These are phyloP conservation scores for Piper longum DNA, from an alignment of 164 flowering plant genomes.

Conservation along the genomic window DNA sequence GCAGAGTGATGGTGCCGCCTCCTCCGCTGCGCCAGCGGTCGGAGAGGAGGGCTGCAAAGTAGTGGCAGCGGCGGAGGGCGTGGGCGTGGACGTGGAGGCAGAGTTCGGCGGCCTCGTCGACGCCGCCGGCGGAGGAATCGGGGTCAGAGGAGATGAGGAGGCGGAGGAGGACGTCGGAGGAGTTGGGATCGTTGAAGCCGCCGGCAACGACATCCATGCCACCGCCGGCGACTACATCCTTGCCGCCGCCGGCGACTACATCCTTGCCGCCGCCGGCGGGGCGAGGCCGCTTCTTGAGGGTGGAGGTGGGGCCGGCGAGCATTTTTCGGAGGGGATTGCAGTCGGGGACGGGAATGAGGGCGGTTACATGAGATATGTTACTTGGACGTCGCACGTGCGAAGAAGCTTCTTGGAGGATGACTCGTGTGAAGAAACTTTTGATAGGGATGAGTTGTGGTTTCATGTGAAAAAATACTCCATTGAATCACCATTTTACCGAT, in stretches of 20 bases:
- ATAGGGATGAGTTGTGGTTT: too few species aligned
- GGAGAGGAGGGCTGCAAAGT: slow-evolving; percentile 63
- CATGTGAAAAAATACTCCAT: too few species aligned
- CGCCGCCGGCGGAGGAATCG: slow-evolving; percentile 4
- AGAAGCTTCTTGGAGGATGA: too few species aligned
- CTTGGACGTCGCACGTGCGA: too few species aligned
- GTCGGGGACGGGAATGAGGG: too few species aligned
- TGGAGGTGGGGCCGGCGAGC: too few species aligned
- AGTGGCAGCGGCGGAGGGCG: slow-evolving; percentile 41
- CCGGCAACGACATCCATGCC: slow-evolving; percentile 7
- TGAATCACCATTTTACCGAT: too few species aligned
- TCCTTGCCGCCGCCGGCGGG: slow-evolving; percentile 6
- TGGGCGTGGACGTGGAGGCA: slow-evolving; percentile 50
- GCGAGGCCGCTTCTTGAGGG: slow-evolving; percentile 5
- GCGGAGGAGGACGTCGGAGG: slow-evolving; percentile 57
- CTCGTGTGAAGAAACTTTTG: too few species aligned
- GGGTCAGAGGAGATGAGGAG: slow-evolving; percentile 12
- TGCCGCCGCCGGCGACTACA: slow-evolving; percentile 16
- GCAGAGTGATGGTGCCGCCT: slow-evolving; percentile 19
- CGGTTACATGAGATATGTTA: too few species aligned
- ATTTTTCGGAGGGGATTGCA: too few species aligned
- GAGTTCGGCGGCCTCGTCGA: slow-evolving; percentile 7
- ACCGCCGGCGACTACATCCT: too few species aligned
- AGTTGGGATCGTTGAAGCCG: slow-evolving; percentile 44
- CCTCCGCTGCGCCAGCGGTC: slow-evolving; percentile 45